Evolutionary conservation across 2,329 filamentous ascomycete species (phyloP).

Genomic region (Hypoxylon sp.): DNA sequence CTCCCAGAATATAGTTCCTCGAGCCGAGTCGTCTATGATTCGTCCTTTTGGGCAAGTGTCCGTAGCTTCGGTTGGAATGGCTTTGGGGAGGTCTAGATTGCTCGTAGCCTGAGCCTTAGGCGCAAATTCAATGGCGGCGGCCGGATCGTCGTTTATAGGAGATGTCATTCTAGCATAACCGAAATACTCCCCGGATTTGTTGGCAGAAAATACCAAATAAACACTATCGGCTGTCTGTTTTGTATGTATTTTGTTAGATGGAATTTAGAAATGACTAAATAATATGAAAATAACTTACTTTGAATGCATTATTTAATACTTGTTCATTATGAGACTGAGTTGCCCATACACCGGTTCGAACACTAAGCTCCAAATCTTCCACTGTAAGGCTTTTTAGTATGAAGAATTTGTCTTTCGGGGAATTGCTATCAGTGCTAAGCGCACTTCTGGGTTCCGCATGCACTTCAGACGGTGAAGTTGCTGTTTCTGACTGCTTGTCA

Average conservation of each 20-base stretch:
- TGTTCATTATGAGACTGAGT: slow-evolving; percentile 95
- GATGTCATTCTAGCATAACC: slow-evolving; percentile 94
- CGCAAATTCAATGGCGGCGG: slow-evolving; percentile 77
- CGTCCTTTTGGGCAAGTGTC: slow-evolving; percentile 83
- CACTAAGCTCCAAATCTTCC: slow-evolving; percentile 90
- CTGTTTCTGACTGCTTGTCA: slow-evolving; percentile 28
- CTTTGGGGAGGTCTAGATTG: slow-evolving; percentile 79
- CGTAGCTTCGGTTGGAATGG: slow-evolving; percentile 84
- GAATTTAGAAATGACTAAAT: background rate
- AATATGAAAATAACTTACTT: slow-evolving; percentile 65
- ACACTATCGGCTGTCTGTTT: slow-evolving; percentile 82
- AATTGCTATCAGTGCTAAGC: slow-evolving; percentile 39
- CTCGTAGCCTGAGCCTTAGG: slow-evolving; percentile 72
- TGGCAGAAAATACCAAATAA: slow-evolving; percentile 94
- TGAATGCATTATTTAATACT: slow-evolving; percentile 84
- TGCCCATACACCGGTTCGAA: slow-evolving; percentile 91
- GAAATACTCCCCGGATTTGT: slow-evolving; percentile 97
- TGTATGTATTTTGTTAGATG: slow-evolving; percentile 24
- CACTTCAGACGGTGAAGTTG: slow-evolving; percentile 34
- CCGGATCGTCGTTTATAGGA: slow-evolving; percentile 82
- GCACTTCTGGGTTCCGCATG: slow-evolving; percentile 39
- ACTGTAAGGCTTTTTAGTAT: slow-evolving; percentile 93
- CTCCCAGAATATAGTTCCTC: slow-evolving; percentile 99
- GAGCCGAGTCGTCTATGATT: slow-evolving; percentile 91
- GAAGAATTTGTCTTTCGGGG: slow-evolving; percentile 82